Percentiles rank a stretch among this genome's conserved stretches.
Conservation (phyloP, 106 monocot genomes). For the Xerophyta viscosa region DNA sequence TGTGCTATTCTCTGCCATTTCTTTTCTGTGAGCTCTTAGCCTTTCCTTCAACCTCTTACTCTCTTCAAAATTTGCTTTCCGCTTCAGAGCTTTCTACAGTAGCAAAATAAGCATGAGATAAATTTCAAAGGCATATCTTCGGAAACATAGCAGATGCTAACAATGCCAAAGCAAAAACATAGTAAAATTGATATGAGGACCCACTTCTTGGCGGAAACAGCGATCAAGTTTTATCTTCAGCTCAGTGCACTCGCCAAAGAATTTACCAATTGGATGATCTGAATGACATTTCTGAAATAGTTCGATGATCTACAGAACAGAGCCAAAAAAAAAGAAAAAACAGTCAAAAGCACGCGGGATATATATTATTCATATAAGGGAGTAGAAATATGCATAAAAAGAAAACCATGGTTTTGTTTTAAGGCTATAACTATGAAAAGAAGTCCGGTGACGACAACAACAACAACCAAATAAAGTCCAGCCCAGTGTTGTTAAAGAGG, state of each 20-base stretch:
- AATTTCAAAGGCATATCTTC: neutral
- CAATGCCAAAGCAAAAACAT: neutral
- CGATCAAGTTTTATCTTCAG: conserved; percentile 80
- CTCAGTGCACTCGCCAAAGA: conserved; percentile 88
- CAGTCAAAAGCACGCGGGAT: neutral
- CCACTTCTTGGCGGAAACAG: conserved; percentile 82
- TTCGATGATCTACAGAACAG: conserved; percentile 67
- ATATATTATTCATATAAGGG: too few species aligned
- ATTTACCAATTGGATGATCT: conserved; percentile 77
- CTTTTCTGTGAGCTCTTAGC: conserved; percentile 77
- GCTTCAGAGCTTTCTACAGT: conserved; percentile 95
- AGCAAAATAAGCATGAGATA: neutral
- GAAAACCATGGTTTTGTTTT: neutral
- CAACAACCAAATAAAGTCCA: neutral
- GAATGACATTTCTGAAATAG: conserved; percentile 79
- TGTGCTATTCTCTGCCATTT: conserved; percentile 49
- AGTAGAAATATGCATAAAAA: too few species aligned
- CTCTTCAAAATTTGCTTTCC: conserved; percentile 87
- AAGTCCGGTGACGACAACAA: too few species aligned
- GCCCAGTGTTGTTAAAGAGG: too few species aligned
- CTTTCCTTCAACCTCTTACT: conserved; percentile 89
- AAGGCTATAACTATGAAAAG: neutral
- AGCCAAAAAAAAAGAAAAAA: neutral
- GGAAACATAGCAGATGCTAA: neutral
- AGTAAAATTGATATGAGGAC: neutral